These are phyloP conservation scores for Hamigera avellanea DNA, from an alignment of 495 filamentous ascomycete genomes.

Conservation along the genomic window DNA sequence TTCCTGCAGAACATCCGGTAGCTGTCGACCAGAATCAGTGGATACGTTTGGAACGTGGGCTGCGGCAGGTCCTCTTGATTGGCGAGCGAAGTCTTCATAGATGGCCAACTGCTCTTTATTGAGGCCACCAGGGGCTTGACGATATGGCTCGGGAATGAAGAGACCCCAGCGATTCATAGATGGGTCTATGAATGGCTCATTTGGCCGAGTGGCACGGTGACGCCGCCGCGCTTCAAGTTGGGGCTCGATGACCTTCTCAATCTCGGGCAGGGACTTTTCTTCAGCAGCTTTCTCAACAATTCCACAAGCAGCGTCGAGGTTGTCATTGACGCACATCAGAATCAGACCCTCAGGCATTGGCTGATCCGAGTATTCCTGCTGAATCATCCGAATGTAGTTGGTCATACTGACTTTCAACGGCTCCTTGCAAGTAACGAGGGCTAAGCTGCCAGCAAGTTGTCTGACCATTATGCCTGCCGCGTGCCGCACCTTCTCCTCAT, in stretches of 20 bases:
- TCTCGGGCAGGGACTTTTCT: constrained; percentile 82
- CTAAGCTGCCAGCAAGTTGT: constrained; percentile 81
- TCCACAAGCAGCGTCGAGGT: constrained; percentile 82
- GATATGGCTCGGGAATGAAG: constrained; percentile 83
- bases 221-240: constrained; percentile 63
- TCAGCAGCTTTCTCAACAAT: constrained; percentile 92
- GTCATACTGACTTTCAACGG: constrained; percentile 89
- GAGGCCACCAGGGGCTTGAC: constrained; percentile 65
- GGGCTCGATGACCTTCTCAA: constrained; percentile 76
- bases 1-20: constrained; percentile 73
- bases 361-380: constrained; percentile 53
- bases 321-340: constrained; percentile 96
- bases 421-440: constrained; percentile 96
- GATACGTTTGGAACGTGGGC: constrained; percentile 45
- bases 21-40: constrained; percentile 46
- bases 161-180: constrained; percentile 73
- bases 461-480: constrained; percentile 87
- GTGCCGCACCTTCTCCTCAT: constrained; percentile 72
- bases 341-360: constrained; percentile 79
- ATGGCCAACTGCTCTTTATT: constrained; percentile 90
- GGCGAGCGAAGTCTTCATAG: constrained; percentile 88
- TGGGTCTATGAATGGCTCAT: constrained; percentile 72
- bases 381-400: constrained; percentile 84
- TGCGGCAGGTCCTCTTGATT: constrained; percentile 47
- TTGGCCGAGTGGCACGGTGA: constrained; percentile 57